These are phyloP conservation scores for Skeletonema grethae DNA, from an alignment of 108 stramenopile species.

Conservation along the genomic window DNA sequence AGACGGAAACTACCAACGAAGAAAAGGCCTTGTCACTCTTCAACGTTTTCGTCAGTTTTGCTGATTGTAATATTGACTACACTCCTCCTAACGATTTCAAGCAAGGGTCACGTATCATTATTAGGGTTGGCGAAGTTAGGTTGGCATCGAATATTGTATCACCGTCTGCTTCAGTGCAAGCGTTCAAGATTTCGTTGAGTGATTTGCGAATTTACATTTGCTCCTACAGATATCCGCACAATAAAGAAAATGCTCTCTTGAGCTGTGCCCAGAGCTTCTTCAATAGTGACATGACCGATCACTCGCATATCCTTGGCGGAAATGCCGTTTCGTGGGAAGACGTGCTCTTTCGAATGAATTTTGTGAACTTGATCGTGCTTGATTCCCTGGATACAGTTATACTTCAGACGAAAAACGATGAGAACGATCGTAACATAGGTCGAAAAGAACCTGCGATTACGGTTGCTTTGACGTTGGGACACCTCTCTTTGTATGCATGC, in stretches of 20 bases:
- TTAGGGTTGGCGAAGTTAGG: conserved; percentile 72
- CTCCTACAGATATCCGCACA: conserved; percentile 54
- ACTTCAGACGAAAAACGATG: conserved; percentile 11
- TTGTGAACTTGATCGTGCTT: conserved; percentile 60
- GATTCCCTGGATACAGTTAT: conserved; percentile 66
- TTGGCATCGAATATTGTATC: conserved; percentile 72
- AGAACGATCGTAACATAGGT: background rate
- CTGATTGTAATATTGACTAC: conserved; percentile 83
- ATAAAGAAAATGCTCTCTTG: conserved; percentile 60
- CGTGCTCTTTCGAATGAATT: conserved; percentile 57
- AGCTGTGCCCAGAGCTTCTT: conserved; percentile 43
- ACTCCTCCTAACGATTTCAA: conserved; percentile 50
- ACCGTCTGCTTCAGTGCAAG: conserved; percentile 54
- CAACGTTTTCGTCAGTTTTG: conserved; percentile 61
- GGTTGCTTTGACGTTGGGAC: conserved; percentile 55
- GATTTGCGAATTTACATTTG: conserved; percentile 61
- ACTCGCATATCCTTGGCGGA: conserved; percentile 3
- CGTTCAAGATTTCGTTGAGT: conserved; percentile 62
- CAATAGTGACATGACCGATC: conserved; percentile 7
- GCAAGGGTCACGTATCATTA: conserved; percentile 53
- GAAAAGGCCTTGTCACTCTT: conserved; percentile 13
- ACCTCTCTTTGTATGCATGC: conserved; percentile 58
- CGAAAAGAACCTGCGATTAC: conserved; percentile 49
- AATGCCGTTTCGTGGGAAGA: conserved; percentile 41
- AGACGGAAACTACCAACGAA: background rate